Conservation (phyloP, 2,329 filamentous ascomycete species). For the Cadophora luteo-olivacea region DNA sequence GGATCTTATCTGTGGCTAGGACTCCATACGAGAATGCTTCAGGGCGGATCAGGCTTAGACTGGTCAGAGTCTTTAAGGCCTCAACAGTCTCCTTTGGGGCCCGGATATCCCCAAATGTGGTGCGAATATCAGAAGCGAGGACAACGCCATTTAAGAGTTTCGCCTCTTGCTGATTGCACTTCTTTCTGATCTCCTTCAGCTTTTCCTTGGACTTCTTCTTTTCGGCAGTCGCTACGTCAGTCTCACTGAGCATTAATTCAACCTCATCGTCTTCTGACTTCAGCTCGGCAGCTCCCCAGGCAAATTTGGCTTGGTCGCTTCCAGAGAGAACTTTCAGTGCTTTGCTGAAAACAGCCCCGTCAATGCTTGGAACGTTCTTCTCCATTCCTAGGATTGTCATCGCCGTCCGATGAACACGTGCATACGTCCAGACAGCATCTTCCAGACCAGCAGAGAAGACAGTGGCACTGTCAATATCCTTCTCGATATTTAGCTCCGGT, state of each 20-base stretch:
- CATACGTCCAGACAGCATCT: constrained; percentile 62
- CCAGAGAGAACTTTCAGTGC: constrained; percentile 50
- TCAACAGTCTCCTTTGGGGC: constrained; percentile 83
- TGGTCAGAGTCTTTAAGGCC: constrained; percentile 86
- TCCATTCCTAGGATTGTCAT: constrained; percentile 55
- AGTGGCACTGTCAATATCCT: constrained; percentile 36
- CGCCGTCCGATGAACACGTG: constrained; percentile 66
- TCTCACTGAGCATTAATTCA: constrained; percentile 38
- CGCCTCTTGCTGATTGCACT: constrained; percentile 79
- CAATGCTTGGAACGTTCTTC: constrained; percentile 40
- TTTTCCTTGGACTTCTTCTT: constrained; percentile 47
- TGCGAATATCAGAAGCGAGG: constrained; percentile 80
- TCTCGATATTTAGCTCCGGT: constrained; percentile 38
- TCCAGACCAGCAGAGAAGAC: constrained; percentile 49
- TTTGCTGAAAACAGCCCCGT: constrained; percentile 44
- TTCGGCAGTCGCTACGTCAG: constrained; percentile 43
- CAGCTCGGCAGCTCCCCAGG: constrained; percentile 50
- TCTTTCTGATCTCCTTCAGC: constrained; percentile 58
- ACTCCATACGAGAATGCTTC: constrained; percentile 98
- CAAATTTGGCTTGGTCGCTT: constrained; percentile 55
- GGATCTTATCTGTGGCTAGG: constrained; percentile 87
- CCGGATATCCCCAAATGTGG: constrained; percentile 87
- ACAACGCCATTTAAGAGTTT: constrained; percentile 83
- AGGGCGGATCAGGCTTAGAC: constrained; percentile 82
- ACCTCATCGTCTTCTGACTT: constrained; percentile 48